Conservation (phyloP, 129 eudicot genomes). For the Flaveria linearis region DNA sequence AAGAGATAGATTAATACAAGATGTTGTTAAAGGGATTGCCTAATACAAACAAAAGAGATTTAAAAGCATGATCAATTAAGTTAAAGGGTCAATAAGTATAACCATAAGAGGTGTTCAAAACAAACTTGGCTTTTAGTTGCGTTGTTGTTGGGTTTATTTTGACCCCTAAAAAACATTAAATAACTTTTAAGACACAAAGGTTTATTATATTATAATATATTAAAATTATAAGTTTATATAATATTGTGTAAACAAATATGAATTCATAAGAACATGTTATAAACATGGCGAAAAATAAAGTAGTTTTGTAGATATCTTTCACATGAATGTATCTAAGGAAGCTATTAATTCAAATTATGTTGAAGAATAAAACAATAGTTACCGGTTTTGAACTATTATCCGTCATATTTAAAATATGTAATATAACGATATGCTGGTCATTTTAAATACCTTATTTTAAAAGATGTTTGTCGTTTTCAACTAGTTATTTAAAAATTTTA, state of each 20-base stretch:
- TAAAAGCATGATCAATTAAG: conserved; percentile 31
- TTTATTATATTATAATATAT: not conserved
- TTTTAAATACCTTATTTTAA: no score
- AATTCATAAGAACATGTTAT: not conserved
- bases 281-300: not conserved
- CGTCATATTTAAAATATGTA: no score
- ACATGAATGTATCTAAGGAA: not conserved
- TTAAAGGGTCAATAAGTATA: conserved; percentile 29
- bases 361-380: not conserved
- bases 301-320: not conserved
- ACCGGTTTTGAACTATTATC: not conserved
- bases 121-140: conserved; percentile 40
- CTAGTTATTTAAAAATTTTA: no score
- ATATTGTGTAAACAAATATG: conserved; percentile 4
- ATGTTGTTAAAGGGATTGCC: conserved; percentile 31
- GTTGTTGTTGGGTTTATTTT: conserved; percentile 10
- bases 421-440: no score
- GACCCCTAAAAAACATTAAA: conserved; percentile 16
- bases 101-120: conserved; percentile 34
- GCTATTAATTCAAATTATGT: not conserved
- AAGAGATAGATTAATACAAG: conserved; percentile 16
- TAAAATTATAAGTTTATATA: not conserved
- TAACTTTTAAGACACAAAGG: not conserved
- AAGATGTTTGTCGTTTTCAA: no score
- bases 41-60: conserved; percentile 39